Base-by-base conservation (phyloP, 2,329 filamentous ascomycete species). In the Pezicula carpinea region DNA sequence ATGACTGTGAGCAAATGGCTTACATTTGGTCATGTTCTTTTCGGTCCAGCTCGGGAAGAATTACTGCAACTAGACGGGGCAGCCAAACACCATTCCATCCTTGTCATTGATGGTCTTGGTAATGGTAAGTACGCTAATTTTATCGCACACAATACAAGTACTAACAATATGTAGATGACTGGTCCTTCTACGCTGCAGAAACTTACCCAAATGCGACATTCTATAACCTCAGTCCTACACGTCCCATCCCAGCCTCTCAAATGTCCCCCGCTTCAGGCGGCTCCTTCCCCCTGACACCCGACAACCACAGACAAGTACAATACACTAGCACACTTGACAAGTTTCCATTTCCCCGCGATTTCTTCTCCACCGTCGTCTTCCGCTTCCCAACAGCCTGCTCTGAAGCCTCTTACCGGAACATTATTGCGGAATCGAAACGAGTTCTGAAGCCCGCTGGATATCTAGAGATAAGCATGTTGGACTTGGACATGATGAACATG, bases 1-100 rank as follows among this genome's bases (percentile, higher is more conserved):
- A 82, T 93, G 72, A 90, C 88, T 50, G 88, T 90, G 19, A 90
- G 85, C 73, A 91, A 91, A 61, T 93, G 87, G 88, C 77, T 93
- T 19, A 89, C 85, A 0, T 92, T 92, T 62, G 88, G 88, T 1
- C 84, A 89, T 56, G 86, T 92, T 0, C 72, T 93, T 4, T 91
- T 93, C 68, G 90, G 86, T 56, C 87, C 89, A 10, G 81, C 86
- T 5, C 80, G 88, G 21, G 83, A 88, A 39, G 83, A 89, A 54
- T 74, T 91, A 18, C 68, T 79, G 33, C 69, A 78, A 15, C 69
- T 75, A 0, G 73, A 66, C 14, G 70, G 66, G 44, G 69, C 50
- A 23, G 49, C 64, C 13, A 85, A 75, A 69, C 78, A 69, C 46
- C 84, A 71, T 47, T 82, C 79, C 0, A 80, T 93, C 21, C 74